Evolutionary conservation across 2,329 filamentous ascomycete species (phyloP), one percentile per base, ranked within the genome.

Genomic region (Triangularia setosa): DNA sequence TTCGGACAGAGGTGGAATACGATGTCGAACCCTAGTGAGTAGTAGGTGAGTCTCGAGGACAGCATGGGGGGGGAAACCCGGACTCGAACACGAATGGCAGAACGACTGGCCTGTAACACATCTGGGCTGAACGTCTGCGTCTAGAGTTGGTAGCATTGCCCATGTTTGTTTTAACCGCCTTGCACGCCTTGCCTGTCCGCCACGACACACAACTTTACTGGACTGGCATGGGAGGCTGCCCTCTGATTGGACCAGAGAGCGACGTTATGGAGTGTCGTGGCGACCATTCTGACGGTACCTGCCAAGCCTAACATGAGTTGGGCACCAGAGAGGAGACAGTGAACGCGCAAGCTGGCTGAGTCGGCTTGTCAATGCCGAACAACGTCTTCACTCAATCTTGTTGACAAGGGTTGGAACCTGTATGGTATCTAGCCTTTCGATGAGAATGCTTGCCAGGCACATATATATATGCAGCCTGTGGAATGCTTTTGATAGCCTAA

Each of bases 1-100:
- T 91, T 54, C 75, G 89, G 63, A 90, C 88, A 0, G 89, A 91
- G 72, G 84, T 91, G 3, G 84, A 90, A 73, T 91, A 90, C 68
- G 88, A 91, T 73, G 77, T 90, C 80, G 76, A 80, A 44, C 70
- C 74, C 9, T n/a, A 44, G 28, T 16, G 48, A 53, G 48, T 33
- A 23, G 48, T 21, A 25, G 6, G 3, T 40, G 7, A 12, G 30
- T 33, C 11, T 33, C 30, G 30, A 12, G 30, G 30, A 3, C 30
- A 33, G 33, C 33, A n/a, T 40, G 33, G 4, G 14, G 8, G 8
- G 27, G 27, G 27, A 8, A 28, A 4, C n/a, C 33, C 33, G 33
- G 33, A 40, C 33, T 40, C 14, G 33, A 40, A 40, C 33, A 40
- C 33, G 16, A 40, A 40, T 14, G 33, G n/a, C 33, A 40, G 4